Evolutionary conservation across 2,329 filamentous ascomycete genomes (phyloP), one percentile per base, ranked within the genome.

Genomic region (Calonectria crousiana): DNA sequence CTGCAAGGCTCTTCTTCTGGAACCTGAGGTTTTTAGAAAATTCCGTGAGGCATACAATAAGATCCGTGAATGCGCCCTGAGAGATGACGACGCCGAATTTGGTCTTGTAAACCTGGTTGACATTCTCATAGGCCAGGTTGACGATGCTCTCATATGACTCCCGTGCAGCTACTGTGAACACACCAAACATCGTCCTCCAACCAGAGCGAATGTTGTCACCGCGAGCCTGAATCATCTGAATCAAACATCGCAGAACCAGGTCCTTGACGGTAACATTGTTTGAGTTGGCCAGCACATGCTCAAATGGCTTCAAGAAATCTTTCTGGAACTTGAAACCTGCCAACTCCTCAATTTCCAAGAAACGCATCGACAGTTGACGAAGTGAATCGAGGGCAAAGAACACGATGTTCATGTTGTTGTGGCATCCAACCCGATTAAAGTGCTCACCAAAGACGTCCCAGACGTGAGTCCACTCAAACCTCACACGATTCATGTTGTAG

Each of bases 281-380:
- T 52, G 95, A 97, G 83, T 99, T 98, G 72, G 94, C 93, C 87
- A 99, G 95, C 79, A 99, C 95, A 84, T 98, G 95, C 86, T 99
- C 96, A 80, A 99, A 99, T 0, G 97, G 97, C 85, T 98, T 98
- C 69, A 99, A 87, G 84, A 99, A 99, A 83, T 99, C 96, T 84
- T 99, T 99, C 81, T 99, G 97, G 82, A 99, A 99, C 84, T 98
- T 98, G 91, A 99, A 99, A 81, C 97, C 97, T 1, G 97, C 95
- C 78, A 99, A 86, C 84, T 99, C 97, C 83, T 98, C 97, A 74
- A 98, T 95, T 85, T 99, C 97, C 94, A 99, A 95, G 83, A 99
- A 99, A 23, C 96, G 94, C 96, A 99, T 98, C 0, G 96, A 98
- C 51, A 99, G 87, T 84, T 99, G 97, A 51, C 97, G 92, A 56